A percentile compares a stretch with the other conserved stretches of the same genome.
Evolutionary conservation across 495 filamentous ascomycete species (phyloP).

Genomic region (Evernia prunastri): DNA sequence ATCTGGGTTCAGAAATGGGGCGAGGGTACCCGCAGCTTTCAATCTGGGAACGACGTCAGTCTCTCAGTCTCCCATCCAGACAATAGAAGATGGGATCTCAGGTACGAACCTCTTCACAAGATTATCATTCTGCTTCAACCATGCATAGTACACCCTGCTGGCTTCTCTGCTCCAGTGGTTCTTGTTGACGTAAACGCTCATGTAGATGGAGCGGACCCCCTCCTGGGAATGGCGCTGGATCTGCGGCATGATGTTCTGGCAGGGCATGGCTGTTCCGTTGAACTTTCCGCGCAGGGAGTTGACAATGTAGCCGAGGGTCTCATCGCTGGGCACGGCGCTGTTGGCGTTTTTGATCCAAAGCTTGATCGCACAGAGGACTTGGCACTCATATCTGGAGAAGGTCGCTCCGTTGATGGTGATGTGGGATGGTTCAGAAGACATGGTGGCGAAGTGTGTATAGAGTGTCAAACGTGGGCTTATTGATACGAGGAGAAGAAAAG

Average conservation of each 20-base stretch:
- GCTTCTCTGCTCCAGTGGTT: slow-evolving; percentile 8
- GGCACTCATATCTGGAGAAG: slow-evolving; percentile 17
- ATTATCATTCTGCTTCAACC: slow-evolving; percentile 9
- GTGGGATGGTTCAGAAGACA: slow-evolving; percentile 4
- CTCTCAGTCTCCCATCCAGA: background rate
- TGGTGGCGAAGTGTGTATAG: background rate
- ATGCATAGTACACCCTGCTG: slow-evolving; percentile 5
- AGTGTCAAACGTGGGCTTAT: background rate
- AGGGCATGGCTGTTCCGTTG: slow-evolving; percentile 2
- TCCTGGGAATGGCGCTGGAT: slow-evolving; percentile 13
- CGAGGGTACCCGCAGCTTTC: slow-evolving; percentile 1
- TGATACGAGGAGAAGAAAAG: background rate
- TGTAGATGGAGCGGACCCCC: slow-evolving; percentile 13
- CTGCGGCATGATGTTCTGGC: slow-evolving; percentile 4
- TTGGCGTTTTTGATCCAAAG: slow-evolving; percentile 16
- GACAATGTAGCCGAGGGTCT: slow-evolving; percentile 10
- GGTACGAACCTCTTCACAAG: slow-evolving; percentile 5
- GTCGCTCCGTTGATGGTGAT: slow-evolving; percentile 9
- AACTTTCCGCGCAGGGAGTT: slow-evolving; percentile 7
- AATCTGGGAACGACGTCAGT: slow-evolving; percentile 3
- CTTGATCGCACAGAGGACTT: slow-evolving; percentile 12
- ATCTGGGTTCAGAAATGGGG: slow-evolving; percentile 10
- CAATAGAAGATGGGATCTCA: background rate
- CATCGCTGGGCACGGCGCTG: slow-evolving; percentile 4
- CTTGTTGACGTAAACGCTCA: slow-evolving; percentile 7